Percentiles rank a stretch among this genome's conserved stretches.
These are phyloP conservation scores for Starmerella floricola DNA, from an alignment of 805 yeast species.

Conservation along the genomic window DNA sequence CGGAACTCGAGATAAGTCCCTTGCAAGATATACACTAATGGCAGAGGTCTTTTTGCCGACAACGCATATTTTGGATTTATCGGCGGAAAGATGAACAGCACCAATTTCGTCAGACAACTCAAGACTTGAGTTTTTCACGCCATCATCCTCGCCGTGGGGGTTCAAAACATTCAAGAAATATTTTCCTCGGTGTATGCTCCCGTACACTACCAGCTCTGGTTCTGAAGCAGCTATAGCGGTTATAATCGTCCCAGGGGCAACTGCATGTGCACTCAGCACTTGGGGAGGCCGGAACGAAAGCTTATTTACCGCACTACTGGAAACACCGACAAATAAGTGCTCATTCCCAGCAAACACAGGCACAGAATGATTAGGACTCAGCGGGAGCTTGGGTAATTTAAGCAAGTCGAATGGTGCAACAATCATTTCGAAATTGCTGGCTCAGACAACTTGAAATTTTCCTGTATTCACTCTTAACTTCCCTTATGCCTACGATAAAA, in stretches of 20 bases:
- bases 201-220: conserved; percentile 17
- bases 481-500: too few species aligned
- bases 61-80: background rate
- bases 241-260: conserved; percentile 26
- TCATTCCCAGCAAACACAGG: conserved; percentile 11
- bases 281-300: conserved; percentile 28
- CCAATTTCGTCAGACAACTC: conserved; percentile 11
- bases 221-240: conserved; percentile 20
- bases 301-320: conserved; percentile 25
- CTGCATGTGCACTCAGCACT: conserved; percentile 26
- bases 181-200: conserved; percentile 26
- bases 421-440: conserved; percentile 14
- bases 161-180: conserved; percentile 14
- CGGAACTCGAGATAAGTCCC: background rate
- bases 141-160: background rate
- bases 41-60: background rate
- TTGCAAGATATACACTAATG: background rate
- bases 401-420: conserved; percentile 22
- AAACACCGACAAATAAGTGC: conserved; percentile 24
- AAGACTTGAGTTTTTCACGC: background rate
- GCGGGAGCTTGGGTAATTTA: conserved; percentile 19
- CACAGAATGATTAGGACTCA: background rate
- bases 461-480: background rate
- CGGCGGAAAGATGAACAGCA: conserved; percentile 5
- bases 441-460: background rate